Conservation (phyloP, 768 basidiomycete genomes). For the Amanita thiersii region DNA sequence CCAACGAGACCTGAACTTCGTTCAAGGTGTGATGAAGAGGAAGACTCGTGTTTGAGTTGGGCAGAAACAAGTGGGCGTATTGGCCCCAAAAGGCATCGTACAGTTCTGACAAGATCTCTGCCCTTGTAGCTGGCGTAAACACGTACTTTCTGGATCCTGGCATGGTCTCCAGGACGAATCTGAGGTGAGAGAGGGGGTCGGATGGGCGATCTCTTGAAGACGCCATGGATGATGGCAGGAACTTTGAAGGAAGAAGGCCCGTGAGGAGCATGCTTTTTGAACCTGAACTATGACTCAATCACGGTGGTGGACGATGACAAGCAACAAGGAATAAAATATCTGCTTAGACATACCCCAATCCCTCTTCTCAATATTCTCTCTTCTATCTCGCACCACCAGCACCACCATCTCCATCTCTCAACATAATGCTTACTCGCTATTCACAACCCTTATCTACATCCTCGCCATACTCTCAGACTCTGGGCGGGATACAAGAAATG, state of each 20-base stretch:
- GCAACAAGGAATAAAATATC: no score
- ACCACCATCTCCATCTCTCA: not conserved
- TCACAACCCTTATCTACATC: no score
- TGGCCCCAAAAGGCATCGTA: conserved; percentile 80
- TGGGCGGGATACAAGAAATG: no score
- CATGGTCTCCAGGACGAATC: conserved; percentile 75
- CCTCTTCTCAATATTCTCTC: no score
- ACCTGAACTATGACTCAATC: not conserved
- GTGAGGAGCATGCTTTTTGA: conserved; percentile 5
- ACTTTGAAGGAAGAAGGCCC: conserved; percentile 35
- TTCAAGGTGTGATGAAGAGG: conserved; percentile 59
- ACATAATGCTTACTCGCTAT: no score
- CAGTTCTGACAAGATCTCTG: conserved; percentile 74
- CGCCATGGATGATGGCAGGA: conserved; percentile 26
- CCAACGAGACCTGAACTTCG: conserved; percentile 56
- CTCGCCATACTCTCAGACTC: no score
- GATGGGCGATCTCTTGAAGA: conserved; percentile 12
- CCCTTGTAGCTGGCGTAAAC: conserved; percentile 65
- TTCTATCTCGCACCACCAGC: no score
- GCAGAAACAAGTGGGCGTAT: conserved; percentile 66
- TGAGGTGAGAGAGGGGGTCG: conserved; percentile 64
- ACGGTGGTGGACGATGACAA: no score
- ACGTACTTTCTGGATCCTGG: conserved; percentile 71
- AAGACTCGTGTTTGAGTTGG: conserved; percentile 51
- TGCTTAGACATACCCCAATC: no score